A percentile compares a stretch with the other conserved stretches of the same genome.
phyloP scores from a whole-genome alignment of 225 moss, liverwort and hornwort species.

The Polytrichum formosum region DNA sequence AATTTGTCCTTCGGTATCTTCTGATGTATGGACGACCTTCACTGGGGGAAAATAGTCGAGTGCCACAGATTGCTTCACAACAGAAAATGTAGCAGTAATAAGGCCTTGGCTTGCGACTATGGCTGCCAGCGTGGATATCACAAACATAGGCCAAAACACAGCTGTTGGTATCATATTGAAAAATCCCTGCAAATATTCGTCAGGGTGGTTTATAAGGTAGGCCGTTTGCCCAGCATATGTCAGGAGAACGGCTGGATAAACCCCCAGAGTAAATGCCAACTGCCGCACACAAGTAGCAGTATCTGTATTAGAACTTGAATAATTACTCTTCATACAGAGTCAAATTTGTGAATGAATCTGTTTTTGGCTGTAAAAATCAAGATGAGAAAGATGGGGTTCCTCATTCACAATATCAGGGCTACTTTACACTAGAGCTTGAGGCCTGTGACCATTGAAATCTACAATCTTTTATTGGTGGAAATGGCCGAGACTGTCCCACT shows the following conservation, averaged over 20 bases:
- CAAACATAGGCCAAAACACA: constrained; percentile 84
- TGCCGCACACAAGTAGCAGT: constrained; percentile 19
- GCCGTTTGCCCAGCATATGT: constrained; percentile 90
- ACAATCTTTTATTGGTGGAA: too few relatives aligned
- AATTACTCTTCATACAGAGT: too few relatives aligned
- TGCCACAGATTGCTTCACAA: constrained; percentile 75
- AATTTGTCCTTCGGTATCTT: constrained; percentile 71
- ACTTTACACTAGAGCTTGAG: too few relatives aligned
- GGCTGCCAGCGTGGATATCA: constrained; percentile 65
- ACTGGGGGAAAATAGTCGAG: constrained; percentile 82
- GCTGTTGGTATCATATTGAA: constrained; percentile 63
- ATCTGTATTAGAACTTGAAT: too few relatives aligned
- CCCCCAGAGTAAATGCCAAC: constrained; percentile 65
- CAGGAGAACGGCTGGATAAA: constrained; percentile 79
- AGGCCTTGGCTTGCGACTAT: constrained; percentile 87
- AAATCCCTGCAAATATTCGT: constrained; percentile 62
- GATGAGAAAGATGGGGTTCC: too few relatives aligned
- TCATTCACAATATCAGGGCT: too few relatives aligned
- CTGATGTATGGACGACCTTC: constrained; percentile 78
- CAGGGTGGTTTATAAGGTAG: constrained; percentile 69
- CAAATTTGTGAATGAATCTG: too few relatives aligned
- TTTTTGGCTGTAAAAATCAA: too few relatives aligned
- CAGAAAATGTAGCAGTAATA: constrained; percentile 79
- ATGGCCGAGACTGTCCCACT: too few relatives aligned
- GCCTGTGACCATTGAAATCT: too few relatives aligned